Base-by-base conservation (phyloP, 169 alveolate species). In the Plasmodium cynomolgi region DNA sequence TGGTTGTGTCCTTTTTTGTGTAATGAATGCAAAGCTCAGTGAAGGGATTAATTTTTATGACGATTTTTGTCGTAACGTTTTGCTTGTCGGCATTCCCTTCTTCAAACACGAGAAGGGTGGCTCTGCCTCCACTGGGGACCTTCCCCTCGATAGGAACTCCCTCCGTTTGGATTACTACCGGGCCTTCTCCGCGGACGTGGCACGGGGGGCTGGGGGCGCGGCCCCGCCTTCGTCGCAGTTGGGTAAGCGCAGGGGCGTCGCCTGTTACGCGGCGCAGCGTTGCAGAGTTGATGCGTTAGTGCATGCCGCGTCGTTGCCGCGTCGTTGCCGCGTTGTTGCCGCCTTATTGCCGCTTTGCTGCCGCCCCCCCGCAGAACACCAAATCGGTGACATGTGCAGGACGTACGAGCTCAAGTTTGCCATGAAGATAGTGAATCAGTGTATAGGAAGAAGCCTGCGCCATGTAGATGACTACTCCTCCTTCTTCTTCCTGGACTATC, bases 11-110 rank as follows among this genome's bases (percentile, higher is more conserved):
- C 95, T 98, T 26, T 97, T 99, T 72, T 98, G 99, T 7, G 97
- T 96, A 2, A 95, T 92, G 83, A 96, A 96, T 47, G 97, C 96
- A 44, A 92, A 80, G 71, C 96, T 98, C 17, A 98, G 99, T 50
- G 99, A 99, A 95, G 99, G 99, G 17, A 98, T 99, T 62, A 98
- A 99, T 94, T 99, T 99, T 93, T 92, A 98, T 29, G 99, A 99
- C 95, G 98, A 97, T 26, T 95, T 98, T 29, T 99, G 99, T 29
- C 95, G 99, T 81, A 95, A 98, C 3, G 98, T 99, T 2, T 88
- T 99, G 29, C 96, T 99, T 5, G 98, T 98, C 9, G 99, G 99
- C 2, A 96, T 99, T 11, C 99, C 99, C 23, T 99, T 96, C 88
- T 98, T 99, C 1, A 84, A 84, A 50, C 68, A 68, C 20, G 93